A percentile compares a stretch with the other conserved stretches of the same genome.
These are phyloP conservation scores for Aspergillus alliaceus DNA, from an alignment of 2,329 filamentous ascomycete species.

Conservation along the genomic window DNA sequence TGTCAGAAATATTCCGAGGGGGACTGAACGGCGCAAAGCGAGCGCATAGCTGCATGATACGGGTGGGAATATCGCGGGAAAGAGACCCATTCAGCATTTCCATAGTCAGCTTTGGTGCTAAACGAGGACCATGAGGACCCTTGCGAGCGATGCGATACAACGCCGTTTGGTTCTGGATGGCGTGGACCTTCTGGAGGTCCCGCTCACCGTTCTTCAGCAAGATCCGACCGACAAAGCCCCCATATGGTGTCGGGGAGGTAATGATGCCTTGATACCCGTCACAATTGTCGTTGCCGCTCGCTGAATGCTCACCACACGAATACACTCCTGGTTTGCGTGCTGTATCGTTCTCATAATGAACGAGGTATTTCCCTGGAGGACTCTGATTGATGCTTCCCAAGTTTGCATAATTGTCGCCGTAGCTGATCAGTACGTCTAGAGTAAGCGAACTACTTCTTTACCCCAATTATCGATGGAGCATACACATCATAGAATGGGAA, in stretches of 20 bases:
- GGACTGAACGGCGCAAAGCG: neutral
- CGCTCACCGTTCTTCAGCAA: conserved; percentile 8
- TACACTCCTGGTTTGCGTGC: conserved; percentile 4
- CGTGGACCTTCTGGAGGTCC: conserved; percentile 15
- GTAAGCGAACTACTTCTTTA: too few relatives aligned
- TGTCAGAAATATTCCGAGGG: too few relatives aligned
- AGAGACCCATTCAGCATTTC: neutral
- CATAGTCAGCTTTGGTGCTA: neutral
- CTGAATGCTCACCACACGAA: neutral
- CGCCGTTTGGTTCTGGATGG: conserved; percentile 14
- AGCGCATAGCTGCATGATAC: neutral
- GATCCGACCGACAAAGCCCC: conserved; percentile 15
- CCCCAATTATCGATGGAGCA: too few relatives aligned
- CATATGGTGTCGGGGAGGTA: conserved; percentile 22
- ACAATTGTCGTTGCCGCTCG: neutral
- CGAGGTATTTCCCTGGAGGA: conserved; percentile 23
- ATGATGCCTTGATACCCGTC: conserved; percentile 17
- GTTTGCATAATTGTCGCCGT: conserved; percentile 30
- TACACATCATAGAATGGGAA: conserved; percentile 31
- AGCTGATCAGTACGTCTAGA: too few relatives aligned
- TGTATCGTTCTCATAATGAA: conserved; percentile 5
- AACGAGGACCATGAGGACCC: neutral
- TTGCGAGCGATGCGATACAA: neutral
- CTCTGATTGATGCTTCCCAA: conserved; percentile 18
- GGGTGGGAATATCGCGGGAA: neutral